A percentile compares a stretch with the other conserved stretches of the same genome.
phyloP scores from a whole-genome alignment of 2,329 filamentous ascomycete species.

The Aspergillus aculeatus region DNA sequence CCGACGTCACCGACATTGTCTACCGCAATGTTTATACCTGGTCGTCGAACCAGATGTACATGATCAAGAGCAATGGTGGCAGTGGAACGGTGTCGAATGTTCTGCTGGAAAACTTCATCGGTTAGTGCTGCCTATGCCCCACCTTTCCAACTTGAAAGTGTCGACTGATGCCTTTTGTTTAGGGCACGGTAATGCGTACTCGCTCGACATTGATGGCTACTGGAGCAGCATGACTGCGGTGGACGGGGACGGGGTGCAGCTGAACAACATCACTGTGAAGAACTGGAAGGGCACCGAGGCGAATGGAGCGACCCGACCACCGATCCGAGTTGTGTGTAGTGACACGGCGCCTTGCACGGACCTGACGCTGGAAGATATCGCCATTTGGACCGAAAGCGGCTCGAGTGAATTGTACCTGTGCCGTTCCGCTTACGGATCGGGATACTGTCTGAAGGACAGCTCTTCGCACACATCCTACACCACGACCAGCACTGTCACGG shows the following conservation, averaged over 20 bases:
- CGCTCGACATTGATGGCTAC: slow-evolving; percentile 55
- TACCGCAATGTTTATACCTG: slow-evolving; percentile 61
- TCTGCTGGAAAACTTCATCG: slow-evolving; percentile 57
- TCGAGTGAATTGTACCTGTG: slow-evolving; percentile 43
- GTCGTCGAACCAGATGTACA: slow-evolving; percentile 62
- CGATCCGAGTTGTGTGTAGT: slow-evolving; percentile 55
- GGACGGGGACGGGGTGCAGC: slow-evolving; percentile 52
- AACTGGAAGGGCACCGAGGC: slow-evolving; percentile 56
- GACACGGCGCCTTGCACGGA: slow-evolving; percentile 53
- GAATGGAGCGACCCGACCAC: slow-evolving; percentile 52
- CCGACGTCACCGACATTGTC: slow-evolving; percentile 52
- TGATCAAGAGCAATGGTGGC: slow-evolving; percentile 63
- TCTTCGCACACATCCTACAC: slow-evolving; percentile 20
- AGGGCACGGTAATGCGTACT: slow-evolving; percentile 60
- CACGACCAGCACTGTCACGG: slow-evolving; percentile 23
- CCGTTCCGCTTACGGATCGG: slow-evolving; percentile 50
- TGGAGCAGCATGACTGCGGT: slow-evolving; percentile 48
- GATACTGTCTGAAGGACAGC: slow-evolving; percentile 46
- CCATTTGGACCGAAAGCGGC: slow-evolving; percentile 45
- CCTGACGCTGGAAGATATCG: slow-evolving; percentile 52
- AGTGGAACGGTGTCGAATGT: slow-evolving; percentile 53
- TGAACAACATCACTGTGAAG: slow-evolving; percentile 53
- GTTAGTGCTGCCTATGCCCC: slow-evolving; percentile 13
- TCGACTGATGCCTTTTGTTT: neutral
- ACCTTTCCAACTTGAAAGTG: neutral